Evolutionary conservation across 139 green algal genomes (phyloP).

Genomic region (Coccomyxa sp.): DNA sequence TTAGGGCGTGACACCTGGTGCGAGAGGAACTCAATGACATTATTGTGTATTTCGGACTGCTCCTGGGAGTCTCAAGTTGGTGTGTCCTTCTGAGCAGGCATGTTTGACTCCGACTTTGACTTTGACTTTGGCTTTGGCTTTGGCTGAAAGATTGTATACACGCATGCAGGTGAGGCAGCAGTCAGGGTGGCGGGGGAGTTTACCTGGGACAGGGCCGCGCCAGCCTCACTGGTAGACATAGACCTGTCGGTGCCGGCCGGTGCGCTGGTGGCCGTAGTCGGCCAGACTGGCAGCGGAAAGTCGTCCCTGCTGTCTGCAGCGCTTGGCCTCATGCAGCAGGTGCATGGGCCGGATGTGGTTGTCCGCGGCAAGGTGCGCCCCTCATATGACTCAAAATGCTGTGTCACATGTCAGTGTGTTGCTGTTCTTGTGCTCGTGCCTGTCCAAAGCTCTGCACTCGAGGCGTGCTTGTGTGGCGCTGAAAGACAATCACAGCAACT

Average conservation of each 20-base stretch:
- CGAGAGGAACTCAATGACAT: no score
- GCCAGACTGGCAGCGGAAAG: constrained; percentile 61
- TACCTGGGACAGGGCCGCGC: constrained; percentile 35
- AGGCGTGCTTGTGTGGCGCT: neutral
- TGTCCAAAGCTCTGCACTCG: neutral
- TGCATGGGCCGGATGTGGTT: constrained; percentile 5
- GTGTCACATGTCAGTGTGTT: neutral
- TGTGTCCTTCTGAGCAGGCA: no score
- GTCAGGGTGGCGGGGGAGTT: constrained; percentile 54
- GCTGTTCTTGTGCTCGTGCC: neutral
- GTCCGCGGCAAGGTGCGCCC: constrained; percentile 18
- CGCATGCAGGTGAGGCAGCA: constrained; percentile 24
- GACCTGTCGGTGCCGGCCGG: constrained; percentile 35
- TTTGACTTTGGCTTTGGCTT: no score
- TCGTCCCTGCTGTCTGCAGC: constrained; percentile 56
- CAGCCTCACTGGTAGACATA: constrained; percentile 36
- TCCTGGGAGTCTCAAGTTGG: no score
- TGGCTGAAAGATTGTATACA: no score
- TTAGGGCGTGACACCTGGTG: no score
- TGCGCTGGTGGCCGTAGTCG: constrained; percentile 52
- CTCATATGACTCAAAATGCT: neutral
- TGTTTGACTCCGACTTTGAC: no score
- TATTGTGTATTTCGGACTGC: no score
- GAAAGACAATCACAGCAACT: neutral
- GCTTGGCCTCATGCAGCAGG: constrained; percentile 58